Base-by-base conservation (phyloP, 1,284 basidiomycete species). In the Mycosarcoma mackinlayi region DNA sequence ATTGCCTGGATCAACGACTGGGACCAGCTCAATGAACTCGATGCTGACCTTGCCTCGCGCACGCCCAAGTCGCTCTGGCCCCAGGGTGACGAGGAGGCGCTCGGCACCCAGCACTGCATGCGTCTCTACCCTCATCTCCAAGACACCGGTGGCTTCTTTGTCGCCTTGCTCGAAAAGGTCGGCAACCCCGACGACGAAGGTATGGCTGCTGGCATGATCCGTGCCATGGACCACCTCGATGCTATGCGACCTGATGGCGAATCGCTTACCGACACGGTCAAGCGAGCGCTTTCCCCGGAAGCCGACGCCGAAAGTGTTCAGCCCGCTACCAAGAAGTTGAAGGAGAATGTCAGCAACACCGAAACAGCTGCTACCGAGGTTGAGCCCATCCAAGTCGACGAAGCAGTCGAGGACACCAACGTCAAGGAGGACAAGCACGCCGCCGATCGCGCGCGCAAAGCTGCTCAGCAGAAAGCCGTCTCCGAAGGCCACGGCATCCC, bases 141-240 rank as follows among this genome's bases (percentile, higher is more conserved):
- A 84, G 92, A 99, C 83, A 94, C 94, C 0, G 96, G 96, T 11
- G 96, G 93, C 0, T 99, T 99, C 85, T 99, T 97, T 78, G 90
- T 99, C 24, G 92, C 93, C 16, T 90, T 97, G 0, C 84, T 99
- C 31, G 88, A 93, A 77, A 87, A 86, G 76, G 64, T 69, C 4
- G 72, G 70, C 38, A 64, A 69, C 38, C 45, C 49, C 2, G 66
- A 78, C n/a, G 70, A 67, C 33, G 77, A 71, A 46, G 72, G 76
- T n/a, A 71, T 80, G 70, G 75, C 79, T 1, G 55, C 59, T n/a
- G 79, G 79, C 21, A 81, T 81, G 75, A 61, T 73, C 28, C 70
- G 78, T 4, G 79, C 79, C 10, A 75, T 79, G 63, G 76, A 77
- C 18, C 61, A 71, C 18, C 68, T 74, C 42, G 64, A 64, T 30